Base-by-base conservation (phyloP, 2,329 filamentous ascomycete genomes). In the Dryadomyces sulphureus region DNA sequence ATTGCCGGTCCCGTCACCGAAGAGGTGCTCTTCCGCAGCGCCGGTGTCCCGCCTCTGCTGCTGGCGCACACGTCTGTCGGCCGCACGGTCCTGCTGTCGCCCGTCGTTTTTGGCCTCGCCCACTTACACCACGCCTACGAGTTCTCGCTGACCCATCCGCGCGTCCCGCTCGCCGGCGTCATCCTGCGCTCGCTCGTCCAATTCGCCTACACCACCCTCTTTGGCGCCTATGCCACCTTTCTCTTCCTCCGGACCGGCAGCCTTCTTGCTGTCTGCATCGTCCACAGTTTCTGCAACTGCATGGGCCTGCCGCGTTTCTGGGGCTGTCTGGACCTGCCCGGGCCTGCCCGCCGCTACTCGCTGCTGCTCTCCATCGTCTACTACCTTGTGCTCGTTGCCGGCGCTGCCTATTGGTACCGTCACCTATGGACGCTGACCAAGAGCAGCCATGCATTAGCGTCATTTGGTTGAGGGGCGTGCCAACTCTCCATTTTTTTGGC, bases 101-200 rank as follows among this genome's bases (percentile, higher is more conserved):
- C 90, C 7, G 67, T 95, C 11, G 81, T 94, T 60, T 96, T 96
- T 59, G 90, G 90, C 44, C 78, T 94, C 39, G 89, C 92, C 7
- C 92, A 98, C 64, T 64, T 94, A 41, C 90, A 98, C 64, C 92
- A 98, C 65, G 87, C 94, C 61, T 94, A 94, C 66, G 92, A 96
- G 65, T 94, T 94, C 63, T 75, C 83, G 47, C 69, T 94, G 48
- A 85, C 83, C 1, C 78, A 93, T 55, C 85, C 86, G 8, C 69
- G 77, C 51, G 78, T 81, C 2, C 75, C 84, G 1, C 57, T 80
- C 12, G 53, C 70, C 1, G 69, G 75, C 2, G 78, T 82, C 7
- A 57, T 92, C 6, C 58, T 84, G 24, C 79, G 86, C 43, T 87
- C 86, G 2, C 53, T 88, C 11, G 73, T 96, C 53, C 92, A 96